Conservation (phyloP, 805 yeast species). For the Wickerhamomyces mucosus region DNA sequence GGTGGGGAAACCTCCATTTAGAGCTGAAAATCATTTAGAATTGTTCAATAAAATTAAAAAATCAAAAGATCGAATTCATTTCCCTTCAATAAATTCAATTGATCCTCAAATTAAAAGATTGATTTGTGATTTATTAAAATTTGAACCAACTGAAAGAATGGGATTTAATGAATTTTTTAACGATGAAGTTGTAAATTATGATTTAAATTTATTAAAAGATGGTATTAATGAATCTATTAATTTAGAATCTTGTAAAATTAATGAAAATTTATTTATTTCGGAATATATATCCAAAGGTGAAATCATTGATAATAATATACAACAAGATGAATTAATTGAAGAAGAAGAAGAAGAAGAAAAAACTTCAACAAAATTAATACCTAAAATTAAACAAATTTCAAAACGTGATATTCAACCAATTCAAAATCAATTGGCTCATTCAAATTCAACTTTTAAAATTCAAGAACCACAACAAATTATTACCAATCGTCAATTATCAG, state of each 20-base stretch:
- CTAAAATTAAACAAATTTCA: slow-evolving; percentile 13
- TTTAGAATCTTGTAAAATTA: slow-evolving; percentile 52
- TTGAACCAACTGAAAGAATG: slow-evolving; percentile 81
- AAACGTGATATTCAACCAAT: slow-evolving; percentile 20
- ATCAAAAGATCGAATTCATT: slow-evolving; percentile 66
- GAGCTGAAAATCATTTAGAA: slow-evolving; percentile 89
- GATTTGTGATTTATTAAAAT: slow-evolving; percentile 67
- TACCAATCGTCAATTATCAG: slow-evolving; percentile 1
- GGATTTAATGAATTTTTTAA: slow-evolving; percentile 82
- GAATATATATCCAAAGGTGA: slow-evolving; percentile 50
- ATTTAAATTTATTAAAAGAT: slow-evolving; percentile 29
- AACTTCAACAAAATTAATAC: background rate
- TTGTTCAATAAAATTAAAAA: slow-evolving; percentile 77
- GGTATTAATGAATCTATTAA: slow-evolving; percentile 43
- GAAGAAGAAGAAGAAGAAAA: slow-evolving; percentile 3
- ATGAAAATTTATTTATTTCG: slow-evolving; percentile 75
- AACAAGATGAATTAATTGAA: slow-evolving; percentile 9
- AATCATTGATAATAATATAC: slow-evolving; percentile 12
- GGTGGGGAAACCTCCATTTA: slow-evolving; percentile 93
- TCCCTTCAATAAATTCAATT: slow-evolving; percentile 52
- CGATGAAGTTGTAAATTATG: slow-evolving; percentile 53
- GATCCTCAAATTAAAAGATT: slow-evolving; percentile 58
- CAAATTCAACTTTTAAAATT: slow-evolving; percentile 3
- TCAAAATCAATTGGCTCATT: slow-evolving; percentile 3
- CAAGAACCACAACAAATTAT: slow-evolving; percentile 4